Base-by-base conservation (phyloP, 108 stramenopile species). In the Skeletonema potamos region DNA sequence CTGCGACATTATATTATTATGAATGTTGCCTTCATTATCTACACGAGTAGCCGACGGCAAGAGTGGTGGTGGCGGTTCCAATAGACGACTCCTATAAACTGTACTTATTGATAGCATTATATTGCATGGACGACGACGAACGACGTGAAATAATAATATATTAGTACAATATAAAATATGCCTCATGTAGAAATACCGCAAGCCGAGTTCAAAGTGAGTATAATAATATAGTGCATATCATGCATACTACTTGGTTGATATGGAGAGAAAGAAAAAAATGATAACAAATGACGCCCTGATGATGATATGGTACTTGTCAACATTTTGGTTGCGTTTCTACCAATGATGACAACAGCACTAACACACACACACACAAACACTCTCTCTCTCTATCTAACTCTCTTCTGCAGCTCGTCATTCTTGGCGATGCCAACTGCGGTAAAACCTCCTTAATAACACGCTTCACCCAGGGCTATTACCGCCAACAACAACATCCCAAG, bases 111-210 rank as follows among this genome's bases (percentile, higher is more conserved):
- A n/a, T n/a, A n/a, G n/a, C n/a, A n/a, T n/a, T n/a, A n/a, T n/a
- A n/a, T n/a, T n/a, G n/a, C n/a, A n/a, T n/a, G n/a, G n/a, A n/a
- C n/a, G n/a, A n/a, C n/a, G n/a, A n/a, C 4, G 7, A 34, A 34
- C 34, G 34, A 4, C 34, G 34, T 34, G 34, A 4, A 34, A 34
- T 34, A n/a, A n/a, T n/a, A n/a, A n/a, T n/a, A n/a, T n/a, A n/a
- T n/a, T 15, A 15, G 13, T 41, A 2, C 39, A 41, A 63, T n/a
- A n/a, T n/a, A n/a, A n/a, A 80, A 54, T 43, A 94, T 94, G 93
- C 93, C 93, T 26, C 93, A 91, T 54, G 91, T 94, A 17, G 91
- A 94, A 76, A 59, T 92, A 54, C 91, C 91, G 13, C 88, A 89
- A 66, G 91, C 93, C 6, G 89, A 89, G 54, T 90, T 93, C 88